phyloP scores from a whole-genome alignment of 1,284 basidiomycete species.

The Ceratobasidium sp. region DNA sequence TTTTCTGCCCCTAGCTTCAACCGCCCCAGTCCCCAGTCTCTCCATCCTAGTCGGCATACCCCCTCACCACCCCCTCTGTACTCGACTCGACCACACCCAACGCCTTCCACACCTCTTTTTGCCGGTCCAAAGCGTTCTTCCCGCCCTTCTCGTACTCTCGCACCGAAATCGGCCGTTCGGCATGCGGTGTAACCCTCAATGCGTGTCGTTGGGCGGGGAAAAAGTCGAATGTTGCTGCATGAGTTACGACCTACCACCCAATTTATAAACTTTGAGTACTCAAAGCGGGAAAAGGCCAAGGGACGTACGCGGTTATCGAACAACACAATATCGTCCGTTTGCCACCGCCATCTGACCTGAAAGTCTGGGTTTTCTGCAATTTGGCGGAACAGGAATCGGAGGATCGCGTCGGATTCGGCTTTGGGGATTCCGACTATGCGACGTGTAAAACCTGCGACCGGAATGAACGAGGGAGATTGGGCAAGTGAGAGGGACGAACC shows the following conservation, averaged over 20 bases:
- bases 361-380: conserved; percentile 71
- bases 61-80: conserved; percentile 19
- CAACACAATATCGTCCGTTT: conserved; percentile 68
- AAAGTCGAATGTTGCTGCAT: conserved; percentile 79
- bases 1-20: too few species aligned
- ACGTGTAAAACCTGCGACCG: conserved; percentile 50
- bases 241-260: conserved; percentile 63
- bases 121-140: conserved; percentile 63
- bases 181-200: conserved; percentile 80
- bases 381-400: conserved; percentile 73
- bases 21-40: too few species aligned
- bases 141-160: conserved; percentile 71
- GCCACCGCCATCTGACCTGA: conserved; percentile 76
- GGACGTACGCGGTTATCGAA: conserved; percentile 73
- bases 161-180: conserved; percentile 77
- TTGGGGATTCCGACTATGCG: conserved; percentile 80
- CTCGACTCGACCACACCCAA: conserved; percentile 15
- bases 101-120: conserved; percentile 18
- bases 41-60: conserved; percentile 12
- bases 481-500: conserved; percentile 3
- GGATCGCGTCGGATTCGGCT: conserved; percentile 74
- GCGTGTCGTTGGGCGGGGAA: conserved; percentile 78
- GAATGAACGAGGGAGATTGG: neutral
- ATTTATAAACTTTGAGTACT: neutral
- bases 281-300: neutral